These are phyloP conservation scores for Mallotus nudiflorus DNA, from an alignment of 345 rosid genomes.

Conservation along the genomic window DNA sequence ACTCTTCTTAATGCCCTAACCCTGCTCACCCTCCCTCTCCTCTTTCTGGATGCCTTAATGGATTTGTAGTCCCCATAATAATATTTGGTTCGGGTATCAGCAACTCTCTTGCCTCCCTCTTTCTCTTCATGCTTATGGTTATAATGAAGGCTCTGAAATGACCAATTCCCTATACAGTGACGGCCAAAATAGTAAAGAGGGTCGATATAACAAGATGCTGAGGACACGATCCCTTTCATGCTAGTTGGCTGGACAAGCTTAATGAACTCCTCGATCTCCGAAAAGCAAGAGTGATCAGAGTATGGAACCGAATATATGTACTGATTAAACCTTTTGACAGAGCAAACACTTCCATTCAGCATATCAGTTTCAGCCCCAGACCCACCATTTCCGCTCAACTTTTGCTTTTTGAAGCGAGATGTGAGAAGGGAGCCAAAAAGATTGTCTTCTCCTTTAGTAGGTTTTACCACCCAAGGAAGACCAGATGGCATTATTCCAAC, in stretches of 20 bases:
- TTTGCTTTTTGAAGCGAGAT: conserved; percentile 25
- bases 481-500: conserved; percentile 91
- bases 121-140: conserved; percentile 27
- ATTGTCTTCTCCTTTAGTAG: conserved; percentile 36
- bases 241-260: conserved; percentile 59
- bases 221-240: conserved; percentile 65
- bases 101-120: conserved; percentile 13
- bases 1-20: conserved; percentile 31
- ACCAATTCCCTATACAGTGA: conserved; percentile 44
- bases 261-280: conserved; percentile 64
- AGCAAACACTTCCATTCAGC: conserved; percentile 17
- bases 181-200: conserved; percentile 67
- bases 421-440: conserved; percentile 45
- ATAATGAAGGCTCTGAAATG: conserved; percentile 24
- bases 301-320: conserved; percentile 60
- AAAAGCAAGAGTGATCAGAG: conserved; percentile 75
- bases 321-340: conserved; percentile 44
- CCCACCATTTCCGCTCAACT: conserved; percentile 23
- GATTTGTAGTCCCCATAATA: conserved; percentile 16
- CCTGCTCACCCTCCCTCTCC: conserved; percentile 22
- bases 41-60: conserved; percentile 21
- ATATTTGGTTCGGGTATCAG: conserved; percentile 28
- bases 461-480: conserved; percentile 65
- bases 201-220: conserved; percentile 61
- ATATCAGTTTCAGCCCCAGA: conserved; percentile 10